Evolutionary conservation across 164 flowering plant species (phyloP).

Genomic region (Liquidambar formosana): DNA sequence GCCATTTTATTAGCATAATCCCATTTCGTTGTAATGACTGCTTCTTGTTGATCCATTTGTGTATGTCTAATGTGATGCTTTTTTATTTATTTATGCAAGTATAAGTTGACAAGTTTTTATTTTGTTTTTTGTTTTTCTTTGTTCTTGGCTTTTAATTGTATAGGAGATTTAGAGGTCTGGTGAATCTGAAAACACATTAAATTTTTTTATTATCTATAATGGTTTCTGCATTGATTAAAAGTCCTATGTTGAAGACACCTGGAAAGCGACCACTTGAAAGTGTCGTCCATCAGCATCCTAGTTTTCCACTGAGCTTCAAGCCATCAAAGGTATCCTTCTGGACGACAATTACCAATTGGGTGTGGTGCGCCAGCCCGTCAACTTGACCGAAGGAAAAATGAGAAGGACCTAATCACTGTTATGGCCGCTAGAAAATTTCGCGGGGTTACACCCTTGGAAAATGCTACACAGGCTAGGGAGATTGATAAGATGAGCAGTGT

Average conservation of each 20-base stretch:
- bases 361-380: neutral
- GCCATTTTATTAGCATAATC: no score
- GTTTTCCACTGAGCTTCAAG: conserved; percentile 2
- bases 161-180: neutral
- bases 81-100: no score
- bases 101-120: no score
- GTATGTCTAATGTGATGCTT: no score
- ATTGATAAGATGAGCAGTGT: no score
- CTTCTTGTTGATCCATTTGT: no score
- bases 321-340: neutral
- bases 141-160: neutral
- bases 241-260: neutral
- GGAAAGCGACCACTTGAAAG: neutral
- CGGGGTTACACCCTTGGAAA: neutral
- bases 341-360: neutral
- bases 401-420: neutral
- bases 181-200: neutral
- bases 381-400: neutral
- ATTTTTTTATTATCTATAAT: neutral
- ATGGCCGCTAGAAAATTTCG: neutral
- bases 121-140: neutral
- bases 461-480: neutral
- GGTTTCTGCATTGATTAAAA: neutral
- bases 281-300: neutral
- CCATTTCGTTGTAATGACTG: no score